Base-by-base conservation (phyloP, 2,329 filamentous ascomycete species). In the Colletotrichum sp. region DNA sequence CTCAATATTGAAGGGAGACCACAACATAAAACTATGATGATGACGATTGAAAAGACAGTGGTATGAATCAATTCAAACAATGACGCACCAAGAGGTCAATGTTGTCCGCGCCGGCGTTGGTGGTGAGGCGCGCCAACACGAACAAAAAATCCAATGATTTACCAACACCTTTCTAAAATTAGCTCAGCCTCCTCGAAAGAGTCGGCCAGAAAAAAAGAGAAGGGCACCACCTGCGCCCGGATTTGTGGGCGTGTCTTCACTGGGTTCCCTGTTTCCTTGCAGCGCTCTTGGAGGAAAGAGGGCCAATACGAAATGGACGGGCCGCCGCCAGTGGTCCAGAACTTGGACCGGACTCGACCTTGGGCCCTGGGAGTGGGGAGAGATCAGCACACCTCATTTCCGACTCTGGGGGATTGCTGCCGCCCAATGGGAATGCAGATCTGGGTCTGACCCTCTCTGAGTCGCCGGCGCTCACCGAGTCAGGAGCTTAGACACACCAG, bases 381-480 rank as follows among this genome's bases (percentile, higher is more conserved):
- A 62, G 73, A 76, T 76, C 73, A 69, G 65, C 73, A 64, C 73
- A 73, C 28, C 64, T 76, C 73, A 76, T 76, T 57, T 76, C 73
- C 73, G 57, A 32, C 69, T 68, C 59, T 66, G 52, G 69, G 62
- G 72, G 65, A 36, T 59, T 59, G 1, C 18, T 21, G 52, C 24
- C 13, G 68, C 12, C 55, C 34, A 62, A 63, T 62, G 34, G 68
- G 26, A 52, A 57, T 16, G 57, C 55, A 28, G 24, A 34, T 44
- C 13, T 10, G 57, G 44, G 44, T 21, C 44, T 52, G 36, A 15
- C 39, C 15, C 21, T 49, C 18, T 49, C 39, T 49, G 9, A 32
- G 13, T n/a, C 26, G 39, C 39, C 24, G 55, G 24, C 24, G 66
- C 39, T 63, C 57, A 70, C 68, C 57, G 68, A 70, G 68, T 70